Evolutionary conservation across 2,329 filamentous ascomycete genomes (phyloP), one percentile per base, ranked within the genome.

Genomic region (Pestalotiopsis sp.): DNA sequence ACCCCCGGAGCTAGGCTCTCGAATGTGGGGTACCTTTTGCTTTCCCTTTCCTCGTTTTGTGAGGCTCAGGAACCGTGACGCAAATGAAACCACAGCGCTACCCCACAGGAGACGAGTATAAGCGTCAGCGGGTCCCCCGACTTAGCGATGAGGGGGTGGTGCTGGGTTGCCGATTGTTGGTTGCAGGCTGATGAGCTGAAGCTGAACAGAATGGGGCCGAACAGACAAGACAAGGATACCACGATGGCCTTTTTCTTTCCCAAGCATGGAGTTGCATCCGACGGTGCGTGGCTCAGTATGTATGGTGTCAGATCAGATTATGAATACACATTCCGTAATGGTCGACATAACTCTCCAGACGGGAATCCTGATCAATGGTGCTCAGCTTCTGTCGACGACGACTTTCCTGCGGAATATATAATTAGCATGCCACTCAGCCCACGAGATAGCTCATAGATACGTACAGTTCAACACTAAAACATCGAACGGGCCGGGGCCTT

Each of bases 81-180:
- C 59, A 61, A 61, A 36, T 36, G 31, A 61, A 61, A 61, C 59
- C 59, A 31, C 59, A 39, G 45, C 31, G 25, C 59, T 61, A 61
- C 59, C 59, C 59, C 59, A 61, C 59, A 61, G 59, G 7, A 20
- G 14, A n/a, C 45, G 45, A 52, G 59, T 61, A 61, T 38, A 61
- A 36, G n/a, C 59, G 59, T 38, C 59, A 61, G 27, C 27, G 59
- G n/a, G 13, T 61, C n/a, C 25, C 31, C 59, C 17, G 36, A 20
- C 55, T 3, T 23, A 25, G 23, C 57, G 20, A 36, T 23, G 14
- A 25, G 57, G 57, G 57, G 57, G 57, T 59, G 17, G 23, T 27
- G 57, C 20, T 36, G 57, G 13, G 57, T 20, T n/a, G n/a, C 45
- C 45, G 45, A 17, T 52, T 52, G 45, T 14, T 52, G 45, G 14